Conservation (phyloP, 169 alveolate species). For the Cryptosporidium meleagridis region DNA sequence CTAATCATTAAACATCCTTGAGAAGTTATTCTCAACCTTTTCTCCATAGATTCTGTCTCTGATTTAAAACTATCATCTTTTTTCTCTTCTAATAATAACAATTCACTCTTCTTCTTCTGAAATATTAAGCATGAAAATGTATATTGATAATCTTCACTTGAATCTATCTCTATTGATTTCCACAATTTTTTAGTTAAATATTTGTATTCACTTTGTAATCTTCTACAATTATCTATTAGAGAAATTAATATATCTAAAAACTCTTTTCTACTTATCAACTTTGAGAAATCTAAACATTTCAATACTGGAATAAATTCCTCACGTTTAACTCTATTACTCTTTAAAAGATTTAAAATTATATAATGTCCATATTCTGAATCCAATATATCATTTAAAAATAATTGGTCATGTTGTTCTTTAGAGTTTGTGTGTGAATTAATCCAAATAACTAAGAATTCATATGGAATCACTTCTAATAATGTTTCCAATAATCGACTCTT, state of each 20-base stretch:
- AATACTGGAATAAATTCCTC: conserved; percentile 42
- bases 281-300: conserved; percentile 34
- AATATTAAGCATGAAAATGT: conserved; percentile 70
- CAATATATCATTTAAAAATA: conserved; percentile 1
- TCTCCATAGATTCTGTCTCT: background rate
- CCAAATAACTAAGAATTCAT: conserved; percentile 28
- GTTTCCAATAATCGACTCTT: conserved; percentile 37
- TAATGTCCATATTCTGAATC: conserved; percentile 57
- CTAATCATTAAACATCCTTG: conserved; percentile 61
- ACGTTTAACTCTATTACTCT: conserved; percentile 12
- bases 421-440: conserved; percentile 8
- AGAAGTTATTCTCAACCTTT: background rate
- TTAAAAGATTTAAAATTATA: conserved; percentile 27
- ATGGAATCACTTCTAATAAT: conserved; percentile 33
- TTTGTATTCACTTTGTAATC: conserved; percentile 51
- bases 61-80: background rate
- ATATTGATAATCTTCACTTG: conserved; percentile 57
- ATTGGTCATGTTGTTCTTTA: background rate
- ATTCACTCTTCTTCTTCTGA: conserved; percentile 9
- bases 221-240: conserved; percentile 53
- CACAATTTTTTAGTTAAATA: conserved; percentile 45
- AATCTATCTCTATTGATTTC: conserved; percentile 41
- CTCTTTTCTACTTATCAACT: conserved; percentile 12
- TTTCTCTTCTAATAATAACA: background rate
- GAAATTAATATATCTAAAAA: conserved; percentile 31